Evolutionary conservation across 2,329 filamentous ascomycete species (phyloP).

Genomic region (Trichoderma atroviride): DNA sequence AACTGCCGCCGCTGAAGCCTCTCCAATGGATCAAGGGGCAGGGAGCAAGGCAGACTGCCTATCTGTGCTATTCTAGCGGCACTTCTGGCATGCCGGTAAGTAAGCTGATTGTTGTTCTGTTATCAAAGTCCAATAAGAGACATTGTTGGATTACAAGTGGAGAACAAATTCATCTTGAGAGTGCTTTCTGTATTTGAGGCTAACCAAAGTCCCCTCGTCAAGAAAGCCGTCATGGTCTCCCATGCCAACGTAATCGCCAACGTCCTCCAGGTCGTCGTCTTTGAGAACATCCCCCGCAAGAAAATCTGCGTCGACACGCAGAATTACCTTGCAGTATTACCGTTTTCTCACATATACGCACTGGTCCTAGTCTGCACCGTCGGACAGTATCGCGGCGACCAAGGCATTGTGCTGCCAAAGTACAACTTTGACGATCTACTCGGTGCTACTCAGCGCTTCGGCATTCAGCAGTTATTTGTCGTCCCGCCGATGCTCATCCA

Average conservation of each 20-base stretch:
- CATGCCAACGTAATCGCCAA: constrained; percentile 80
- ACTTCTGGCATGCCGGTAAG: constrained; percentile 75
- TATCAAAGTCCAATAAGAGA: too few relatives aligned
- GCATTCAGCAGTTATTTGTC: constrained; percentile 68
- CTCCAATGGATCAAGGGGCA: constrained; percentile 66
- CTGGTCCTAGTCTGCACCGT: constrained; percentile 71
- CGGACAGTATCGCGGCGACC: constrained; percentile 71
- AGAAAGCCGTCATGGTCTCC: constrained; percentile 85
- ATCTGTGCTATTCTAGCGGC: constrained; percentile 78
- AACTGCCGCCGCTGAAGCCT: constrained; percentile 55
- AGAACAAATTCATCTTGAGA: neutral
- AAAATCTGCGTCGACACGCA: constrained; percentile 44
- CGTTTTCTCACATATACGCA: constrained; percentile 81
- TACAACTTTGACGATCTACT: constrained; percentile 73
- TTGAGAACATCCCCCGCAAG: constrained; percentile 44
- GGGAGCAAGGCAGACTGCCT: constrained; percentile 69
- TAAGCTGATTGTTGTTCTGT: neutral
- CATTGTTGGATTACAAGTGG: neutral
- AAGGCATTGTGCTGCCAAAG: constrained; percentile 70
- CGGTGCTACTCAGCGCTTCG: constrained; percentile 66
- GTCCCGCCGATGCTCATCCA: constrained; percentile 80
- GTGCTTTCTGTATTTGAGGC: constrained; percentile 3
- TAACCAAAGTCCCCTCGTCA: neutral
- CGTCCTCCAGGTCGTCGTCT: constrained; percentile 62
- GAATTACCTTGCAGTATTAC: constrained; percentile 67